Percentiles rank a stretch among this genome's conserved stretches.
phyloP scores from a whole-genome alignment of 2,329 filamentous ascomycete genomes.

The Podosphaera xanthii region DNA sequence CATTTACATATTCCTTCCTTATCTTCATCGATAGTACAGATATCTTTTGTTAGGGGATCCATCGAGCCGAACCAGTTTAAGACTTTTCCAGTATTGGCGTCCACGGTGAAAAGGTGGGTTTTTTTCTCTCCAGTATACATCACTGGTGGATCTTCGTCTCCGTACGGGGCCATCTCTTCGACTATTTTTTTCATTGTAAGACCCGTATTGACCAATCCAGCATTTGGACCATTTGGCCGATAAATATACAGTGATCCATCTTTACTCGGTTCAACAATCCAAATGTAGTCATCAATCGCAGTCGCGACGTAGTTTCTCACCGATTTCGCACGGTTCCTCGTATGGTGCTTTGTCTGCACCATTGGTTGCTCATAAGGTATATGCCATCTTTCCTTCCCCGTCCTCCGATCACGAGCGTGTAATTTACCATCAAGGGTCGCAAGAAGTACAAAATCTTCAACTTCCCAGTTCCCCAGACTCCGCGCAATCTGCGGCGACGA shows the following conservation, averaged over 20 bases:
- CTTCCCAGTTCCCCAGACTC: conserved; percentile 97
- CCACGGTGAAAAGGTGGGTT: conserved; percentile 70
- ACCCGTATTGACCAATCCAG: conserved; percentile 40
- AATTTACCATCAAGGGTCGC: conserved; percentile 98
- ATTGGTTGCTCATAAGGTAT: conserved; percentile 67
- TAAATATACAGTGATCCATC: conserved; percentile 78
- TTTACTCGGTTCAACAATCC: conserved; percentile 81
- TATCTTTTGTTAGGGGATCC: conserved; percentile 45
- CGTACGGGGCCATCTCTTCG: conserved; percentile 60
- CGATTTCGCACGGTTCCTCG: conserved; percentile 39
- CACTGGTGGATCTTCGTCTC: conserved; percentile 50
- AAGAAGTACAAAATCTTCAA: conserved; percentile 98
- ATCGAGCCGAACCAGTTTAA: conserved; percentile 64
- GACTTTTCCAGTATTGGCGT: conserved; percentile 64
- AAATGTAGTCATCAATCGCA: conserved; percentile 65
- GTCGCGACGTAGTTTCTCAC: conserved; percentile 32
- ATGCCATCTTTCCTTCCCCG: conserved; percentile 66
- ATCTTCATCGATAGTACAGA: conserved; percentile 29
- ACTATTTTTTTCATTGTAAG: conserved; percentile 70
- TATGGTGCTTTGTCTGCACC: conserved; percentile 71
- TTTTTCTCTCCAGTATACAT: conserved; percentile 84
- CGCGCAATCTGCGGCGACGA: conserved; percentile 79
- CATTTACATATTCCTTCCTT: conserved; percentile 40
- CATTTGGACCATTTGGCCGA: conserved; percentile 37
- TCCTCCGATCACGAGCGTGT: conserved; percentile 73